A percentile compares a stretch with the other conserved stretches of the same genome.
Evolutionary conservation across 2,329 filamentous ascomycete genomes (phyloP).

Genomic region (Colletotrichum siamense): DNA sequence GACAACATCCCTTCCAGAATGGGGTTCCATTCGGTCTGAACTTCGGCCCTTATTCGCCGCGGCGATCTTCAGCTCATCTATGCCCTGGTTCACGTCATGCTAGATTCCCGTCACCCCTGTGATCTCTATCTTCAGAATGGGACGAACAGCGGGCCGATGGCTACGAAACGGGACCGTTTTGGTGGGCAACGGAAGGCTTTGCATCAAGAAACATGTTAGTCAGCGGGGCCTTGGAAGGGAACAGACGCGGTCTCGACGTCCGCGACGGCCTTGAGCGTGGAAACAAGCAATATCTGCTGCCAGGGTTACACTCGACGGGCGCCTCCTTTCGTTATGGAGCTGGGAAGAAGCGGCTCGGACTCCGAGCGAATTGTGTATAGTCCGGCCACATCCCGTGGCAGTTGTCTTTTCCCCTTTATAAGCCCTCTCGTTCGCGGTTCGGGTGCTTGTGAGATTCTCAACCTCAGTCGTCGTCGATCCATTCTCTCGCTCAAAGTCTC

Average conservation of each 20-base stretch:
- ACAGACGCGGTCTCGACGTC: background rate
- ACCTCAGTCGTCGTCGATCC: background rate
- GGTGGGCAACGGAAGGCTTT: background rate
- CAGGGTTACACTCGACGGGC: background rate
- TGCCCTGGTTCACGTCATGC: slow-evolving; percentile 1
- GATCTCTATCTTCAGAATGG: background rate
- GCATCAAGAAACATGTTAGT: background rate
- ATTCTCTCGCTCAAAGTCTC: background rate
- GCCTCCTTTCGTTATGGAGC: background rate
- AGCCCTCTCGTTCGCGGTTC: background rate
- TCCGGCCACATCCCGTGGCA: background rate
- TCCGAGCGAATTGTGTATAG: background rate
- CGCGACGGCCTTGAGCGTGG: background rate
- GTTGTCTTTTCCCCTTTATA: background rate
- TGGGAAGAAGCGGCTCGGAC: background rate
- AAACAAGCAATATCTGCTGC: background rate
- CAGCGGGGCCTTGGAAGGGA: background rate
- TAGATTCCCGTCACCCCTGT: slow-evolving; percentile 5
- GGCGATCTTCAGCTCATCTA: background rate
- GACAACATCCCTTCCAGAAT: background rate
- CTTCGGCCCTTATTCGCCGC: background rate
- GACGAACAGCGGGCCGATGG: slow-evolving; percentile 5
- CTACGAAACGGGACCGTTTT: background rate
- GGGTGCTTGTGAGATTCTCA: background rate
- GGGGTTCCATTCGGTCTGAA: background rate